These are phyloP conservation scores for Halteria grandinella DNA, from an alignment of 73 alveolate species.

Conservation along the genomic window DNA sequence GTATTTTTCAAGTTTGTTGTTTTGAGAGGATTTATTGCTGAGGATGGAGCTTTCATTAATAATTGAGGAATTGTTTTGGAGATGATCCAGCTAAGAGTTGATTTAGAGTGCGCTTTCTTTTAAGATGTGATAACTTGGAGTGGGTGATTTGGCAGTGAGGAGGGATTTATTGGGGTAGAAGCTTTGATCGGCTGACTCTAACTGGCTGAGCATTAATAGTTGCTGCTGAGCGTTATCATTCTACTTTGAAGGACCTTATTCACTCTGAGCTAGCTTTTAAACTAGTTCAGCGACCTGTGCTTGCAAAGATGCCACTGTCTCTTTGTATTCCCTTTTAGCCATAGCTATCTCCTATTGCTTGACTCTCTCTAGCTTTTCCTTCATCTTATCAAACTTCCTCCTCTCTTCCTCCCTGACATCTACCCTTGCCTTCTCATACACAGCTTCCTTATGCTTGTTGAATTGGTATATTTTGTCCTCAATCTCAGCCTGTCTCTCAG, in stretches of 20 bases:
- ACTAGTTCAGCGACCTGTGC: background rate
- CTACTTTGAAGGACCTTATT: background rate
- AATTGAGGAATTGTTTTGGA: background rate
- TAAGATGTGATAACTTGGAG: background rate
- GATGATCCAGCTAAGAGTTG: background rate
- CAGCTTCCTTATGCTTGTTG: slow-evolving; percentile 6
- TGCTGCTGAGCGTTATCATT: no score
- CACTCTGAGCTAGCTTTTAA: background rate
- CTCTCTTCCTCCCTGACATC: slow-evolving; percentile 35
- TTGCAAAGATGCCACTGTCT: background rate
- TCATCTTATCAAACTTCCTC: background rate
- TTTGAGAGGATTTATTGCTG: background rate
- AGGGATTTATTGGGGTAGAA: slow-evolving; percentile 6
- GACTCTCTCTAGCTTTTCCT: slow-evolving; percentile 20
- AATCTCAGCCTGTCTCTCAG: slow-evolving; percentile 20
- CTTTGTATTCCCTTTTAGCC: slow-evolving; percentile 11
- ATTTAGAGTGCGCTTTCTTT: slow-evolving; percentile 15
- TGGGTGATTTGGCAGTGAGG: background rate
- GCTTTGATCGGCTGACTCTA: slow-evolving; percentile 12
- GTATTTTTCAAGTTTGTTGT: background rate
- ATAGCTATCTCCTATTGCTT: slow-evolving; percentile 36
- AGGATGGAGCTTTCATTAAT: background rate
- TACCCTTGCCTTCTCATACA: slow-evolving; percentile 26
- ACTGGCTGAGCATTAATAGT: background rate
- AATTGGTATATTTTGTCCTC: slow-evolving; percentile 1